Percentiles rank a stretch among this genome's conserved stretches.
Conservation (phyloP, 2,329 filamentous ascomycete genomes). For the Raffaelea arxii region DNA sequence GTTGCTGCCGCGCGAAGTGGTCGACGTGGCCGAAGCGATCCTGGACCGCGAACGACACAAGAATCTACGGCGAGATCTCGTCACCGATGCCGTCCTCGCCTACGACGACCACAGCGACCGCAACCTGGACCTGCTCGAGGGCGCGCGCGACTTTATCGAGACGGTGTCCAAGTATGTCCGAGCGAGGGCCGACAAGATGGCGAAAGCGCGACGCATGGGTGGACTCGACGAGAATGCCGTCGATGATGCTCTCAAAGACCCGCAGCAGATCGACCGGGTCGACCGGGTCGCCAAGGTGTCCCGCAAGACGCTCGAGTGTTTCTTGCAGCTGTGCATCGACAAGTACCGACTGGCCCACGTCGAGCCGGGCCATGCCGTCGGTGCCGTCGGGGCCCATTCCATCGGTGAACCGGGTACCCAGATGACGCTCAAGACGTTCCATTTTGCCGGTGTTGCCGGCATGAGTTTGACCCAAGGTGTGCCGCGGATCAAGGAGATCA, state of each 20-base stretch:
- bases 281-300: conserved; percentile 82
- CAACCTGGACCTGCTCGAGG: conserved; percentile 69
- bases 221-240: conserved; percentile 33
- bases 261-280: conserved; percentile 20
- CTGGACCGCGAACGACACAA: conserved; percentile 59
- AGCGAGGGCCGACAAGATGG: conserved; percentile 49
- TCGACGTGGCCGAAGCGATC: conserved; percentile 55
- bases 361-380: conserved; percentile 91
- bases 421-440: conserved; percentile 99
- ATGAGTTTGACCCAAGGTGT: conserved; percentile 99
- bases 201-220: conserved; percentile 34
- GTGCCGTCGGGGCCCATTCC: conserved; percentile 91
- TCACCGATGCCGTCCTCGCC: conserved; percentile 51
- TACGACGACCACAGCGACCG: conserved; percentile 63
- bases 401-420: conserved; percentile 98
- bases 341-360: conserved; percentile 90
- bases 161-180: conserved; percentile 66
- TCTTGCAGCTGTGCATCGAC: conserved; percentile 71
- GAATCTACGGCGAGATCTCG: conserved; percentile 48
- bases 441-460: conserved; percentile 98
- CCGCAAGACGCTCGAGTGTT: conserved; percentile 58
- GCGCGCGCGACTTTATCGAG: conserved; percentile 70
- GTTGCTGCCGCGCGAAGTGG: conserved; percentile 65
- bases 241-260: background rate
- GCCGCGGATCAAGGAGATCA: conserved; percentile 99